phyloP scores from a whole-genome alignment of 2,329 filamentous ascomycete species.

The Fusarium concolor region DNA sequence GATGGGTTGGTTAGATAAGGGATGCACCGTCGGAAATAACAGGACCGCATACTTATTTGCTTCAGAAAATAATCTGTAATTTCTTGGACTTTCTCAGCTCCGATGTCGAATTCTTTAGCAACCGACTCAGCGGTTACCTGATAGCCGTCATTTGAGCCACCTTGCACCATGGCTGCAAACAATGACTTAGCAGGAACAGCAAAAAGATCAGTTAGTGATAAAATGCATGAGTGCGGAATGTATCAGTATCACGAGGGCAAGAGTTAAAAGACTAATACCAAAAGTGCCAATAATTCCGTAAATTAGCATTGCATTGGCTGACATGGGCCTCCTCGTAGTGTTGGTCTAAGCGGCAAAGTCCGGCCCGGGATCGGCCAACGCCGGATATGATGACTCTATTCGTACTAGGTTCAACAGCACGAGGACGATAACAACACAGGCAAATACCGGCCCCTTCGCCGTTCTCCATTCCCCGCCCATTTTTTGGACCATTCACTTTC shows the following conservation, averaged over 20 bases:
- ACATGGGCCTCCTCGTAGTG: not conserved
- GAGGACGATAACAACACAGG: constrained; percentile 1
- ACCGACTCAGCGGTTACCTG: not conserved
- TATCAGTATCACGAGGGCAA: not conserved
- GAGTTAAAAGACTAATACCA: constrained; percentile 14
- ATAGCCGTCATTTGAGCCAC: not conserved
- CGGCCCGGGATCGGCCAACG: constrained; percentile 15
- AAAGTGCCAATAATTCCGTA: constrained; percentile 6
- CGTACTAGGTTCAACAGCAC: not conserved
- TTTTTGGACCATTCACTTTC: constrained; percentile 18
- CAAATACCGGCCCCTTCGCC: constrained; percentile 26
- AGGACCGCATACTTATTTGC: constrained; percentile 9
- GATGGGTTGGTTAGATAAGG: constrained; percentile 7
- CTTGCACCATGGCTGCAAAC: not conserved
- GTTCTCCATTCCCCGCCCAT: constrained; percentile 7
- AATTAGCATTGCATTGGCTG: not conserved
- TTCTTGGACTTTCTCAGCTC: not conserved
- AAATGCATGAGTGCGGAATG: not conserved
- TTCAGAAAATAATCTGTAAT: constrained; percentile 1
- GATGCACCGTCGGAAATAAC: not conserved
- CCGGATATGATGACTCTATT: not conserved
- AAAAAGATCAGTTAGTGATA: not conserved
- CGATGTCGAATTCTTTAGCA: not conserved
- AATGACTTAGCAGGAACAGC: not conserved
- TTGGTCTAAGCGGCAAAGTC: not conserved